Evolutionary conservation across 176 grass and related monocot genomes (phyloP).

Genomic region (Thinopyrum elongatum): DNA sequence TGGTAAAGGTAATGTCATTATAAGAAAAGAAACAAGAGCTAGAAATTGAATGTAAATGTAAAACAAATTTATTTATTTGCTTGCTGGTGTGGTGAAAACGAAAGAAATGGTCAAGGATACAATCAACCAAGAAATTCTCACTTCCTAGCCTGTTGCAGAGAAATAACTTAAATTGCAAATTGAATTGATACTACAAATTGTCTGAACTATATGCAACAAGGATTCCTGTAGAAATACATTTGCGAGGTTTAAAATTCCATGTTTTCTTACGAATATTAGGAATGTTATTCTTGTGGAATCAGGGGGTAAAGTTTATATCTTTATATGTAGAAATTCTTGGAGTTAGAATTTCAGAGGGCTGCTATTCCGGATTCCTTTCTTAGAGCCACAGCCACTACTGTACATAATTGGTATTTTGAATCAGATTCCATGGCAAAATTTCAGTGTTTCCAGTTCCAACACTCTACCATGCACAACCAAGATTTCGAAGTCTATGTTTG

Average conservation of each 20-base stretch:
- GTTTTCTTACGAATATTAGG: background rate
- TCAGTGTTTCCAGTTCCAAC: background rate
- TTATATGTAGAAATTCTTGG: background rate
- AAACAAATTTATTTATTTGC: background rate
- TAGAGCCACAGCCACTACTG: background rate
- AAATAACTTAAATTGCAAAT: background rate
- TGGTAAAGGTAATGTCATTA: no score
- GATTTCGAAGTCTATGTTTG: background rate
- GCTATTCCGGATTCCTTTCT: constrained; percentile 11
- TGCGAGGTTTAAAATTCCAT: background rate
- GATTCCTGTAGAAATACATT: constrained; percentile 21
- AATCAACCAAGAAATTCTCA: background rate
- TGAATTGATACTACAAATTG: background rate
- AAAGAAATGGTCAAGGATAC: background rate
- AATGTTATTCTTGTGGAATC: constrained; percentile 14
- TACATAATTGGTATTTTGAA: background rate
- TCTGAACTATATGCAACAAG: background rate
- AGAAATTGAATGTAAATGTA: background rate
- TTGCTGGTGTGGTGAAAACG: background rate
- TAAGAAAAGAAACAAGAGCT: background rate
- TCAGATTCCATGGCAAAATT: background rate
- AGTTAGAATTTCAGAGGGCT: background rate
- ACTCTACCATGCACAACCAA: background rate
- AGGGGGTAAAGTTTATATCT: background rate
- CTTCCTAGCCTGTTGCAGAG: background rate